phyloP scores from a whole-genome alignment of 495 filamentous ascomycete genomes.

The Umbilicaria muhlenbergii region DNA sequence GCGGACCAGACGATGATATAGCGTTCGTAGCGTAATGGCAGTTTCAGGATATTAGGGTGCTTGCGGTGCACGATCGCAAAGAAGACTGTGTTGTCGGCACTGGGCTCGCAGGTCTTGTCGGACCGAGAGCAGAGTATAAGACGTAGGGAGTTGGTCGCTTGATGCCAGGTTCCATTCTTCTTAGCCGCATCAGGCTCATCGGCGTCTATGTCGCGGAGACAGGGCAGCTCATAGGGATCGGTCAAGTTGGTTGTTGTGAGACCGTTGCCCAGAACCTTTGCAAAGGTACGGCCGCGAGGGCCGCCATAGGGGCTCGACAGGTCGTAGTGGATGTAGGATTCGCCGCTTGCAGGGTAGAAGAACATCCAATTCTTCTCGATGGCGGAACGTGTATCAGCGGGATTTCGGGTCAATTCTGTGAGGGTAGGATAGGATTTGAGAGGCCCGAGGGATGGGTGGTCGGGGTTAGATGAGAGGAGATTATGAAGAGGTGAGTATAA shows the following conservation, averaged over 20 bases:
- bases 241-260: slow-evolving; percentile 24
- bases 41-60: slow-evolving; percentile 16
- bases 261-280: slow-evolving; percentile 22
- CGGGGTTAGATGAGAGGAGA: slow-evolving; percentile 19
- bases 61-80: slow-evolving; percentile 23
- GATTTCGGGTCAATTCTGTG: slow-evolving; percentile 26
- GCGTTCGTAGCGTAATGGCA: slow-evolving; percentile 25
- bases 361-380: slow-evolving; percentile 29
- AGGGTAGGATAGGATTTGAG: slow-evolving; percentile 22
- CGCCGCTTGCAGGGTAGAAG: slow-evolving; percentile 14
- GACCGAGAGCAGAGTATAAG: slow-evolving; percentile 20
- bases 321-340: slow-evolving; percentile 21
- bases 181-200: slow-evolving; percentile 4
- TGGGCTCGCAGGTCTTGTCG: slow-evolving; percentile 13
- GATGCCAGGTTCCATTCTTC: slow-evolving; percentile 18
- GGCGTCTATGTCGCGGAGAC: slow-evolving; percentile 10
- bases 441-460: slow-evolving; percentile 18
- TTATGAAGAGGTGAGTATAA: slow-evolving; percentile 15
- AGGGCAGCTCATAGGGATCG: slow-evolving; percentile 17
- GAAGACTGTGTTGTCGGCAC: slow-evolving; percentile 17
- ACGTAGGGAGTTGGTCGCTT: slow-evolving; percentile 22
- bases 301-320: slow-evolving; percentile 7
- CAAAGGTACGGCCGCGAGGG: slow-evolving; percentile 15
- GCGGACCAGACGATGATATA: slow-evolving; percentile 22
- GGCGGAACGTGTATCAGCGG: slow-evolving; percentile 12